Conservation (phyloP, 129 eudicot genomes). For the Rutidosis leptorrhynchoides region DNA sequence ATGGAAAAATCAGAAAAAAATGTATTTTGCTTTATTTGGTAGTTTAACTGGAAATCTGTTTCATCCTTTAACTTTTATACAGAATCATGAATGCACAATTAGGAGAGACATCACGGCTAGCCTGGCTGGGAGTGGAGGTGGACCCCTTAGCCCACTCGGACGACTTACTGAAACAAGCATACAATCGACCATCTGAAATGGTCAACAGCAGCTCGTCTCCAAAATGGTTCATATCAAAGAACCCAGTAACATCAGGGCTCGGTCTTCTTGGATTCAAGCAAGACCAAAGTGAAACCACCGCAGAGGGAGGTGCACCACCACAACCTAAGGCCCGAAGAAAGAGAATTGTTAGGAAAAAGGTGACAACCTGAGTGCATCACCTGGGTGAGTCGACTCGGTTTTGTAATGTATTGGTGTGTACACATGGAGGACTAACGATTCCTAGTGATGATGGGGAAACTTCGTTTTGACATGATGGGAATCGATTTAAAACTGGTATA, state of each 20-base stretch:
- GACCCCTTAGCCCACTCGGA: slow-evolving; percentile 82
- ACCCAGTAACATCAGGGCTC: slow-evolving; percentile 73
- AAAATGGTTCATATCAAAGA: slow-evolving; percentile 85
- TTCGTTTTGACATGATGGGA: slow-evolving; percentile 13
- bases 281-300: slow-evolving; percentile 44
- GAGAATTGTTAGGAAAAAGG: slow-evolving; percentile 77
- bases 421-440: slow-evolving; percentile 9
- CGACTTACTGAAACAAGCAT: slow-evolving; percentile 59
- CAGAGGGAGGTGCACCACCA: slow-evolving; percentile 46
- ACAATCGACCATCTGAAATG: slow-evolving; percentile 67
- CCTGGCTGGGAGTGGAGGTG: slow-evolving; percentile 93
- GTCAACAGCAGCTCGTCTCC: slow-evolving; percentile 45
- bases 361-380: slow-evolving; percentile 39
- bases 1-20: too few relatives aligned
- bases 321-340: slow-evolving; percentile 76
- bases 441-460: not conserved
- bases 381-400: slow-evolving; percentile 36
- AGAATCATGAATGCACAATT: slow-evolving; percentile 84
- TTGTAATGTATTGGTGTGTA: slow-evolving; percentile 34
- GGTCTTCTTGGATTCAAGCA: slow-evolving; percentile 82
- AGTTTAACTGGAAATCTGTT: not conserved
- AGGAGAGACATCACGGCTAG: slow-evolving; percentile 88
- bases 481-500: slow-evolving; percentile 6
- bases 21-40: not conserved
- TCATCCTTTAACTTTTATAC: slow-evolving; percentile 17